A percentile compares a stretch with the other conserved stretches of the same genome.
Conservation (phyloP, 1,284 basidiomycete species). For the Trichosporon inkin region DNA sequence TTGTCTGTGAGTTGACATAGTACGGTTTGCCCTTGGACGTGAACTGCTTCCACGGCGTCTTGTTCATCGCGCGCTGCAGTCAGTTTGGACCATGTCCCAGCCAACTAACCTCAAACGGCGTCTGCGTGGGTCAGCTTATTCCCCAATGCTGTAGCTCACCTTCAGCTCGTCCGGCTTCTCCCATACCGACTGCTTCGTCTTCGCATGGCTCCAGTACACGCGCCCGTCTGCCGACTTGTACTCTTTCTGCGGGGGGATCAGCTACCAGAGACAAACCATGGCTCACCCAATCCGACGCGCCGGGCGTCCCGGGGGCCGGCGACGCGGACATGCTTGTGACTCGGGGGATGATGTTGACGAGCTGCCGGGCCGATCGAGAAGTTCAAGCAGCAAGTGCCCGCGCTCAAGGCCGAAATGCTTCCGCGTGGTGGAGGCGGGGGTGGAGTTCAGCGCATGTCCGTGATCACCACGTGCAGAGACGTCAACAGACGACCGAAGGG, state of each 20-base stretch:
- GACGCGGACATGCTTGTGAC: slow-evolving; percentile 21
- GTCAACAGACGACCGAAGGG: too few relatives aligned
- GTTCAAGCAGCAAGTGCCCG: too few relatives aligned
- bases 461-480: too few relatives aligned
- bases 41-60: slow-evolving; percentile 91
- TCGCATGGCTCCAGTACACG: slow-evolving; percentile 49
- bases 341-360: neutral
- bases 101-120: slow-evolving; percentile 70
- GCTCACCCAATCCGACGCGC: slow-evolving; percentile 27
- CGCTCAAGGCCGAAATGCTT: too few relatives aligned
- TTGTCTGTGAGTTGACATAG: slow-evolving; percentile 68
- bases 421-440: too few relatives aligned
- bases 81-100: slow-evolving; percentile 1
- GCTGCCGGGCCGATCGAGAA: neutral
- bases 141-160: slow-evolving; percentile 12
- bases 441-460: too few relatives aligned
- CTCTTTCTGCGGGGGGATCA: slow-evolving; percentile 34
- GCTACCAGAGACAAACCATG: neutral
- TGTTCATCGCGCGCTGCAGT: slow-evolving; percentile 68
- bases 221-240: slow-evolving; percentile 49
- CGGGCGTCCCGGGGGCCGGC: slow-evolving; percentile 18
- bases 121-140: slow-evolving; percentile 60
- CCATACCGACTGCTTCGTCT: slow-evolving; percentile 52
- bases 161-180: slow-evolving; percentile 52
- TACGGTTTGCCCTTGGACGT: slow-evolving; percentile 82